These are phyloP conservation scores for Teratosphaeria epicoccoides DNA, from an alignment of 2,329 filamentous ascomycete species.

Conservation along the genomic window DNA sequence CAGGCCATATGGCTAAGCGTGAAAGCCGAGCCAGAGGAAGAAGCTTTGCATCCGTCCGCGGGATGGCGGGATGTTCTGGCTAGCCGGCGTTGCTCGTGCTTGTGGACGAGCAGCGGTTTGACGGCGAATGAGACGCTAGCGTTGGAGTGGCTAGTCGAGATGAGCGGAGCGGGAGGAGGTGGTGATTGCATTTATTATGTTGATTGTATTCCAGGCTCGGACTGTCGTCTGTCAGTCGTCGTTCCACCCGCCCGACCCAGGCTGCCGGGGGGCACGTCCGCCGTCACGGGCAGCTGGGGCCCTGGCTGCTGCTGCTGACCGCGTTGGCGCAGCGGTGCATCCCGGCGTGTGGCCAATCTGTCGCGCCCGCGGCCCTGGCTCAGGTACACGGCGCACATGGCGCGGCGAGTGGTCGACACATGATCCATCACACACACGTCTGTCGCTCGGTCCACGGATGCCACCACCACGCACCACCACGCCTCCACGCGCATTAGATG, in stretches of 20 bases:
- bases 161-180: slow-evolving; percentile 1
- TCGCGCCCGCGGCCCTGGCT: slow-evolving; percentile 3
- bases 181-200: too few relatives aligned
- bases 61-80: slow-evolving; percentile 7
- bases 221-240: too few relatives aligned
- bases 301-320: too few relatives aligned
- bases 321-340: background rate
- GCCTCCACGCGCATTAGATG: too few relatives aligned
- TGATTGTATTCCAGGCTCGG: background rate
- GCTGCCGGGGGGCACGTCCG: background rate
- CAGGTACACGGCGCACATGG: slow-evolving; percentile 3
- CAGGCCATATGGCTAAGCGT: slow-evolving; percentile 3
- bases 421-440: too few relatives aligned
- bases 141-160: slow-evolving; percentile 3
- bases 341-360: background rate
- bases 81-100: slow-evolving; percentile 7
- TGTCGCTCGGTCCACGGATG: background rate
- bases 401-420: background rate
- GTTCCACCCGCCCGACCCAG: background rate
- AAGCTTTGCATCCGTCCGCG: slow-evolving; percentile 8
- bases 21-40: slow-evolving; percentile 4
- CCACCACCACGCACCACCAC: background rate
- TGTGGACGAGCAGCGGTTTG: background rate
- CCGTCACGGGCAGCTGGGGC: background rate
- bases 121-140: slow-evolving; percentile 8